phyloP scores from a whole-genome alignment of 306 rosid genomes.

The Datisca glomerata region DNA sequence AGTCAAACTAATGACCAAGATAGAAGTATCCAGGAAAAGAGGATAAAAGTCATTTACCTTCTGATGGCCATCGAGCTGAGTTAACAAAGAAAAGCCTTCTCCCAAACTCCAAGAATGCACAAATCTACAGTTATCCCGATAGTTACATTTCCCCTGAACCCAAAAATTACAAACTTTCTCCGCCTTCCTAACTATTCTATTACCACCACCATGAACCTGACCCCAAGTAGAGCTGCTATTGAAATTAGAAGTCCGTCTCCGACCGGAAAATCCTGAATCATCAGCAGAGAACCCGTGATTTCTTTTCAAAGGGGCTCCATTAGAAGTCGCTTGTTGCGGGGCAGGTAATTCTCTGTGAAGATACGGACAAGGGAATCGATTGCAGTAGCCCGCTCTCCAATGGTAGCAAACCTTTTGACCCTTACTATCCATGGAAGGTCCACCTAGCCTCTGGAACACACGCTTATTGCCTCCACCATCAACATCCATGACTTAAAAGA shows the following conservation, averaged over 20 bases:
- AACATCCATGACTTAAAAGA: slow-evolving; percentile 42
- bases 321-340: slow-evolving; percentile 11
- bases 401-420: slow-evolving; percentile 70
- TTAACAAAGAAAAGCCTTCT: slow-evolving; percentile 60
- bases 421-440: slow-evolving; percentile 30
- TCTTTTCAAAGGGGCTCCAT: slow-evolving; percentile 60
- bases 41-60: slow-evolving; percentile 37
- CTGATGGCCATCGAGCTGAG: slow-evolving; percentile 86
- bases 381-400: slow-evolving; percentile 97
- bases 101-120: slow-evolving; percentile 84
- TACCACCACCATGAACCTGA: slow-evolving; percentile 28
- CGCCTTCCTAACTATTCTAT: slow-evolving; percentile 40
- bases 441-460: slow-evolving; percentile 53
- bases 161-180: slow-evolving; percentile 68
- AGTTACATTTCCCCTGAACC: slow-evolving; percentile 65
- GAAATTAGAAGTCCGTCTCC: slow-evolving; percentile 40
- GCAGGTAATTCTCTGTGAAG: slow-evolving; percentile 54
- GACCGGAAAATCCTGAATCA: slow-evolving; percentile 35
- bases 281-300: slow-evolving; percentile 31
- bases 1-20: too few species aligned
- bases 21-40: not conserved
- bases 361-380: slow-evolving; percentile 56
- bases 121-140: slow-evolving; percentile 65
- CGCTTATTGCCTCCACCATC: slow-evolving; percentile 80
- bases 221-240: slow-evolving; percentile 47